Base-by-base conservation (phyloP, 148 eudicot genomes). In the Rhododendron griersonianum region DNA sequence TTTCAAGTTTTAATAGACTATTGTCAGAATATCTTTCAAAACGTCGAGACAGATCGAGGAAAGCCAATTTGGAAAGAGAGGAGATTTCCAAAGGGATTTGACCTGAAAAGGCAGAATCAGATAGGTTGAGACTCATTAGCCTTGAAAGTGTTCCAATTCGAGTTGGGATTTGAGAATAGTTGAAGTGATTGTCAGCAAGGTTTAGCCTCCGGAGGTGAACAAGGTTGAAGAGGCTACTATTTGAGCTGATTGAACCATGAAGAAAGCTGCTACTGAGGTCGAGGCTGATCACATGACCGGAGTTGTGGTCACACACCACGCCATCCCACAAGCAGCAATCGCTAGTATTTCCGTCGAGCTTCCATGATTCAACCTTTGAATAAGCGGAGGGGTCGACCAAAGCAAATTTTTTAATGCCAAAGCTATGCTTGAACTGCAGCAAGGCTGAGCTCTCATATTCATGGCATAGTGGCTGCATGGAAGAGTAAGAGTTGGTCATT, bases 301-400 rank as follows among this genome's bases (percentile, higher is more conserved):
- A 85, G 3, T 59, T 13, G 39, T 87, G 14, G 33, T 88, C 86
- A 57, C 92, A 92, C 84, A 67, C 48, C 9, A 91, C 94, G 9
- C 92, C 91, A 51, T 92, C 92, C 92, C 92, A 90, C 1, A n/a
- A 63, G 83, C 90, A 90, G 19, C 94, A 92, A 63, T 87, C 57
- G 14, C 6, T 19, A 10, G 11, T 35, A 47, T 1, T 30, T 15
- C 84, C 83, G 28, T 61, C 3, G 0, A 16, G 51, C 18, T 81
- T 87, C 86, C 86, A 84, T 4, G 84, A 83, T 14, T 7, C 80
- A 11, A 80, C 79, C 4, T 87, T 87, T 6, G 81, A 30, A 9
- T 87, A 84, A 11, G 86, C 55, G 3, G 0, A 80, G 0, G 73
- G 80, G 13, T n/a, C 1, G 16, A 0, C 1, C 10, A 86, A 84